phyloP scores from a whole-genome alignment of 352 stramenopile species.

The Halophytophthora polymorphica region DNA sequence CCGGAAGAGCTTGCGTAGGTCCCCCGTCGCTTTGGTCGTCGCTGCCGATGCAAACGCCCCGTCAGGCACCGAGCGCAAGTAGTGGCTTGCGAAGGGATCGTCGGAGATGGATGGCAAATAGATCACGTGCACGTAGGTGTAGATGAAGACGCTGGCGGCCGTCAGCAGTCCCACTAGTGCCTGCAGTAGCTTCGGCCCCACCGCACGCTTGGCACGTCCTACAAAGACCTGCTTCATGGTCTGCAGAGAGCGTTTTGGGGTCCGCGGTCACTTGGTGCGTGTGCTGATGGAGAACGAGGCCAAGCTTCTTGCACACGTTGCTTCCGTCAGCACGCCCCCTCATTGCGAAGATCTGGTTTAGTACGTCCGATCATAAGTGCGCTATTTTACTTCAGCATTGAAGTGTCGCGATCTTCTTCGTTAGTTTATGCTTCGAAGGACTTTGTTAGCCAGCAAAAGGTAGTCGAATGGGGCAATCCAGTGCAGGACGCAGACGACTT shows the following conservation, averaged over 20 bases:
- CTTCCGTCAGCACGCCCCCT: no score
- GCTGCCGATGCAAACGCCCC: background rate
- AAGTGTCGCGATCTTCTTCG: no score
- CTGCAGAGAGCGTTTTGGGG: no score
- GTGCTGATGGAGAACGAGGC: no score
- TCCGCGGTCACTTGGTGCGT: no score
- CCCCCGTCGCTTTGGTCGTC: conserved; percentile 5
- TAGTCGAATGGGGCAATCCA: conserved; percentile 14
- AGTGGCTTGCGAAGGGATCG: conserved; percentile 8
- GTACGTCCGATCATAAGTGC: no score
- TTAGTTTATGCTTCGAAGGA: no score
- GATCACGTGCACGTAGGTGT: conserved; percentile 13
- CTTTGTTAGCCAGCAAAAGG: no score
- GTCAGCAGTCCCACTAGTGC: conserved; percentile 9
- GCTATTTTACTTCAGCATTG: no score
- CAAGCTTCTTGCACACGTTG: no score
- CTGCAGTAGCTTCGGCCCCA: conserved; percentile 13
- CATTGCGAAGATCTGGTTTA: no score
- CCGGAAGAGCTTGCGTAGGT: conserved; percentile 26
- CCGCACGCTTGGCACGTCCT: conserved; percentile 1
- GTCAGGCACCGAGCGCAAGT: conserved; percentile 4
- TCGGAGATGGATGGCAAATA: conserved; percentile 17
- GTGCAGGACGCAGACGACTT: conserved; percentile 14
- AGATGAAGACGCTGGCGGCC: conserved; percentile 13
- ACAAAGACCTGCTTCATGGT: conserved; percentile 10